Conservation (phyloP, 331 rosid genomes). For the Saraca asoca region DNA sequence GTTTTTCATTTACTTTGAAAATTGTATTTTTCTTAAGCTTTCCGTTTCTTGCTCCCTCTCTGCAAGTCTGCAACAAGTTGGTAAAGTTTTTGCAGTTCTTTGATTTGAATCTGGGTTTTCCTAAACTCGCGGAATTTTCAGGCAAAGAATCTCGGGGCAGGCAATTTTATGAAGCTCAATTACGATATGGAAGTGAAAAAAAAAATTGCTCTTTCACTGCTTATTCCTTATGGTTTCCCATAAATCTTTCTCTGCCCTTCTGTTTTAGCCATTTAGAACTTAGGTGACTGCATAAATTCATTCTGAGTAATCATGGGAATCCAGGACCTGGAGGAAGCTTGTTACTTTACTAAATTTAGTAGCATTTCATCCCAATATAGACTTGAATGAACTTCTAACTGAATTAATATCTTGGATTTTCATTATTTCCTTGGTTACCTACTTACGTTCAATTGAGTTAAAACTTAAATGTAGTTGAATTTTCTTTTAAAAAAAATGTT, state of each 20-base stretch:
- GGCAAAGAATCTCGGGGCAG: slow-evolving; percentile 3
- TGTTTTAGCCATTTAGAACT: slow-evolving; percentile 21
- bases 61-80: background rate
- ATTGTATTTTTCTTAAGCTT: background rate
- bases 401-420: background rate
- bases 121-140: slow-evolving; percentile 28
- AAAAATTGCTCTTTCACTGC: slow-evolving; percentile 40
- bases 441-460: slow-evolving; percentile 3
- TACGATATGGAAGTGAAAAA: slow-evolving; percentile 35
- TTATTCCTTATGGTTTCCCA: slow-evolving; percentile 32
- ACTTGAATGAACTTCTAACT: background rate
- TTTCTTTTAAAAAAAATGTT: background rate
- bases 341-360: slow-evolving; percentile 9
- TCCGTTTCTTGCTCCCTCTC: background rate
- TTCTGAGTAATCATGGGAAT: slow-evolving; percentile 19
- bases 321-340: background rate
- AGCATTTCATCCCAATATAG: slow-evolving; percentile 18
- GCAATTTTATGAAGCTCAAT: slow-evolving; percentile 30
- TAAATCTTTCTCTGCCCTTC: slow-evolving; percentile 21
- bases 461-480: background rate
- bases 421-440: background rate
- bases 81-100: background rate
- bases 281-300: slow-evolving; percentile 27
- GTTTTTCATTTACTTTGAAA: background rate
- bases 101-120: slow-evolving; percentile 35